Conservation (phyloP, 768 basidiomycete species). For the Leccinum olivaceopallidum region DNA sequence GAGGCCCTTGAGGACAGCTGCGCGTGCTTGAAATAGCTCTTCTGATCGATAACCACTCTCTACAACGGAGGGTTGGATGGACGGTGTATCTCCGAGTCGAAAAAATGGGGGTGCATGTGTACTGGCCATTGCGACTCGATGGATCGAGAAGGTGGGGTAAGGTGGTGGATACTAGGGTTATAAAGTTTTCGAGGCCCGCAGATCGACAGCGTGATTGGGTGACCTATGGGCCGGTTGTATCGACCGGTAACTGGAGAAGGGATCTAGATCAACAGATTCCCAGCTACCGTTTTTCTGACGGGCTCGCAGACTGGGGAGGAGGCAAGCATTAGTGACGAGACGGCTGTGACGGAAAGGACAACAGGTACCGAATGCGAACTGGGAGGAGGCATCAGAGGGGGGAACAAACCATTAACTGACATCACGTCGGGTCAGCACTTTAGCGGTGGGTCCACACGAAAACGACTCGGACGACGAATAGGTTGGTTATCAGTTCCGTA, state of each 20-base stretch:
- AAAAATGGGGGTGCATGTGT: neutral
- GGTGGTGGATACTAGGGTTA: too few species aligned
- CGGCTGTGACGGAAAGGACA: neutral
- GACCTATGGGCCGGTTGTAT: neutral
- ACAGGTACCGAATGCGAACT: neutral
- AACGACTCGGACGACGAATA: neutral
- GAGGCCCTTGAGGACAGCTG: neutral
- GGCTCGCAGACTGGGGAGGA: too few species aligned
- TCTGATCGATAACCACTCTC: neutral
- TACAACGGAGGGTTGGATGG: neutral
- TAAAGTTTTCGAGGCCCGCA: too few species aligned
- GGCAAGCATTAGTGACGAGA: neutral
- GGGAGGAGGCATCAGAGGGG: neutral
- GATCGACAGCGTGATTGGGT: too few species aligned
- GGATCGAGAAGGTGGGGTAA: too few species aligned
- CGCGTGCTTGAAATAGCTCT: neutral
- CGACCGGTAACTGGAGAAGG: neutral
- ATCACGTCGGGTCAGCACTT: neutral
- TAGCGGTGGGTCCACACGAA: neutral
- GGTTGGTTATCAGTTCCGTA: too few species aligned
- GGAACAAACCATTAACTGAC: neutral
- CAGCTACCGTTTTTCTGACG: too few species aligned
- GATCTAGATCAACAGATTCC: too few species aligned
- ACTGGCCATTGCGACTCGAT: too few species aligned
- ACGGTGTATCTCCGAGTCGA: neutral